Evolutionary conservation across 2,329 filamentous ascomycete species (phyloP), one percentile per base, ranked within the genome.

Genomic region (Biscogniauxia marginata): DNA sequence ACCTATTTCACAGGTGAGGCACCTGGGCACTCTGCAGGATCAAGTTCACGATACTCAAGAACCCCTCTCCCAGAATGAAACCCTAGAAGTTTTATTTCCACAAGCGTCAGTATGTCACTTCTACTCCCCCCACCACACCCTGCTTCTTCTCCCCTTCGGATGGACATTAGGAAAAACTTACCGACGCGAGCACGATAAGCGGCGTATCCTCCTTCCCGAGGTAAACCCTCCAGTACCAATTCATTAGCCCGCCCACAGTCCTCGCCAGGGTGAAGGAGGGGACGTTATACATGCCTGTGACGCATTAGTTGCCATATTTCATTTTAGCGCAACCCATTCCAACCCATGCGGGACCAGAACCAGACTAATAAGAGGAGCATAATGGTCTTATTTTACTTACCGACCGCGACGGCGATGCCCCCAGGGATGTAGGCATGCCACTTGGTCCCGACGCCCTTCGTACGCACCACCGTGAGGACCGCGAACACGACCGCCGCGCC

Each of bases 391-490:
- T 39, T 16, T 39, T 19, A 77, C 82, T 72, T 74, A 88, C 88
- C 93, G 66, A 97, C 91, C 43, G 95, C 95, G 19, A 99, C 93
- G 2, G 95, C 93, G 67, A 99, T 97, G 0, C 95, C 95, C 6
- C 95, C 93, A 0, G 95, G 95, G 11, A 99, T 79, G 70, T 85
- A 90, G 1, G 85, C 77, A 65, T 89, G 81, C 91, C 91, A 96
- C 58, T 76, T 73, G 63, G 77, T 81, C 4, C 77, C 79, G 4
- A 76, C 72, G 11, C 73, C 77, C 21, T 79, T 73, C n/a, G 89
- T 89, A 52, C 92, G 85, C 13, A 90, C 59, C 2, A 85, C 75
- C 0, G 95, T 98, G 0, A 87, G 81, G 0, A 81, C 68, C 0
- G 87, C 84, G 67, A 96, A 98, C 1, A 96, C 73, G 1, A 83